Base-by-base conservation (phyloP, 805 yeast genomes). In the Metschnikowia similis region DNA sequence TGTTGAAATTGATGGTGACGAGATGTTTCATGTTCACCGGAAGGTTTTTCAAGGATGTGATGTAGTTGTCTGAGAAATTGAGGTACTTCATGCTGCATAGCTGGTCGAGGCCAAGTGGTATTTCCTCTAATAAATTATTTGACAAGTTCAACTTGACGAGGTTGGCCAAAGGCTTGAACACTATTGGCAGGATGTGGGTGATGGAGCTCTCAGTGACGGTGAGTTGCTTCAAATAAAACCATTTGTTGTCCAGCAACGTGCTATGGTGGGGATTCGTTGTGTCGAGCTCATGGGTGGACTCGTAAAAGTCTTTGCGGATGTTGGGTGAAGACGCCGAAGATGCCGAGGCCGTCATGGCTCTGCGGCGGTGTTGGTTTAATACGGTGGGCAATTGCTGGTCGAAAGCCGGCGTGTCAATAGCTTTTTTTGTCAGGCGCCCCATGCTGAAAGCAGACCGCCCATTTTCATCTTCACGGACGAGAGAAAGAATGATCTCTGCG, bases 71-170 rank as follows among this genome's bases (percentile, higher is more conserved):
- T 7, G 76, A 64, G 35, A 74, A 66, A 52, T 73, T 73, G 30
- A 74, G 57, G 56, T 80, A 78, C 55, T 77, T 79, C 53, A 81
- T 60, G 55, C 72, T 74, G 2, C 64, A 56, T 35, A 83, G 70
- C 41, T 74, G 74, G 13, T 75, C 70, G 39, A 84, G 68, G 4
- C 85, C 82, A n/a, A 66, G 66, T 0, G 88, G 87, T 8, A 83
- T 56, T 8, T 65, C 63, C 26, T 72, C 73, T 30, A 83, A 65
- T 36, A 72, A 62, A 56, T 83, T 83, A 51, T 74, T 71, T 2
- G 87, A 82, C 31, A 83, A 63, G 57, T 84, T 85, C 45, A 83
- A 69, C 47, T 73, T 74, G 21, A 74, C 76, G 32, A 74, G 56
- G 48, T 70, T 72, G 17, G 52, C 32, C 27, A 75, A 59, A 2